Conservation (phyloP, 441 rosid species). For the Pelargonium australe region DNA sequence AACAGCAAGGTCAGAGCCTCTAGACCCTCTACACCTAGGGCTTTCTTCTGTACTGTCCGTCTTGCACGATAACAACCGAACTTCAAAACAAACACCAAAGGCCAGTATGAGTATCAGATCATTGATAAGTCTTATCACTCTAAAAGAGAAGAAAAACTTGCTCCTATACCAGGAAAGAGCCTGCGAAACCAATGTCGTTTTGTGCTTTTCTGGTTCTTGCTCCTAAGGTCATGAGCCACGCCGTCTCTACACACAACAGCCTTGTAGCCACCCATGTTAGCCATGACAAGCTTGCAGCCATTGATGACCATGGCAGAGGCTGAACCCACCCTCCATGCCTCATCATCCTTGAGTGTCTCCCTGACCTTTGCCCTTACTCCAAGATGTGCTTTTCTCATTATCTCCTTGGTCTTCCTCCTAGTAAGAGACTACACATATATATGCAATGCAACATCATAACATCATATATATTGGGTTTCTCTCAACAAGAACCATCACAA, state of each 20-base stretch:
- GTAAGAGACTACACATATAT: constrained; percentile 32
- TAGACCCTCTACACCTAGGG: constrained; percentile 17
- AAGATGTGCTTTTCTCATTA: constrained; percentile 46
- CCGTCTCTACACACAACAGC: constrained; percentile 62
- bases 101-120: constrained; percentile 9
- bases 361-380: constrained; percentile 39
- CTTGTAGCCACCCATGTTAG: constrained; percentile 55
- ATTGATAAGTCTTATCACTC: neutral
- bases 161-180: constrained; percentile 38
- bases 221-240: constrained; percentile 46
- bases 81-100: constrained; percentile 14
- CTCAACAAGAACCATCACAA: too few relatives aligned
- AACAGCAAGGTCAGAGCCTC: constrained; percentile 36
- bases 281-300: constrained; percentile 59
- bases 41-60: constrained; percentile 26
- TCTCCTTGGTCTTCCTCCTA: constrained; percentile 46
- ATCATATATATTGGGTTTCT: too few relatives aligned
- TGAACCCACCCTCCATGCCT: constrained; percentile 33
- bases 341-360: constrained; percentile 33
- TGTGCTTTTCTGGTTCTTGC: constrained; percentile 24
- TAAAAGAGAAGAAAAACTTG: neutral
- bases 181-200: constrained; percentile 42
- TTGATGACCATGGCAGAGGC: constrained; percentile 57
- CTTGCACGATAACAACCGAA: constrained; percentile 31
- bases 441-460: neutral